Evolutionary conservation across 257 asterid species (phyloP), one percentile per base, ranked within the genome.

Genomic region (Plantago ovata): DNA sequence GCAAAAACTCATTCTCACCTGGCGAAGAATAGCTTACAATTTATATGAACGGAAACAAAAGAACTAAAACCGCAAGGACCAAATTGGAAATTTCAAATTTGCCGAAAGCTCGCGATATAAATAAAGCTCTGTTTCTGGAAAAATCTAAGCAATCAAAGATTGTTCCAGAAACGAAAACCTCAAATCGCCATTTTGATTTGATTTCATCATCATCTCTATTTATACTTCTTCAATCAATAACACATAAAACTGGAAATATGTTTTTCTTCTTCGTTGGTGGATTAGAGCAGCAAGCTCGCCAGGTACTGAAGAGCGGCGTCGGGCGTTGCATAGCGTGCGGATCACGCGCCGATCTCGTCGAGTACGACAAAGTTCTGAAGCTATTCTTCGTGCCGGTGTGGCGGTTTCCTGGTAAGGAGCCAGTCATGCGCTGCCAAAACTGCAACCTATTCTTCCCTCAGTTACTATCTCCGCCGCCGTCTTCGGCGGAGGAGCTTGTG

Each of bases 201-300:
- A n/a, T n/a, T n/a, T 1, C 36, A 3, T 28, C 32, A 24, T 5
- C 32, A 24, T 24, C 36, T 28, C 36, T 8, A 45, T 14, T 7
- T 15, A 11, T n/a, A 1, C 53, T 6, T 8, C 10, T 16, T 9
- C 53, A 36, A 38, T 1, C 39, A 58, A 39, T 60, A 24, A 38
- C 23, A 33, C 33, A 16, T 8, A 46, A 1, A 38, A 13, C 15
- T 3, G 57, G 32, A 41, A 60, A 9, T 41, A 88, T 89, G 96
- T 83, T 85, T 68, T 83, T 89, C 91, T 85, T 89, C 48, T 85
- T 85, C 24, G 84, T 75, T 4, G 97, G 97, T 69, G 84, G 94
- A 38, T 58, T 89, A 58, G 81, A 78, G 64, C 91, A 85, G 70
- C 92, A 78, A 69, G 94, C 81, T 23, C 67, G 75, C n/a, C 84